These are phyloP conservation scores for Alternaria arbusti DNA, from an alignment of 2,329 filamentous ascomycete genomes.

Conservation along the genomic window DNA sequence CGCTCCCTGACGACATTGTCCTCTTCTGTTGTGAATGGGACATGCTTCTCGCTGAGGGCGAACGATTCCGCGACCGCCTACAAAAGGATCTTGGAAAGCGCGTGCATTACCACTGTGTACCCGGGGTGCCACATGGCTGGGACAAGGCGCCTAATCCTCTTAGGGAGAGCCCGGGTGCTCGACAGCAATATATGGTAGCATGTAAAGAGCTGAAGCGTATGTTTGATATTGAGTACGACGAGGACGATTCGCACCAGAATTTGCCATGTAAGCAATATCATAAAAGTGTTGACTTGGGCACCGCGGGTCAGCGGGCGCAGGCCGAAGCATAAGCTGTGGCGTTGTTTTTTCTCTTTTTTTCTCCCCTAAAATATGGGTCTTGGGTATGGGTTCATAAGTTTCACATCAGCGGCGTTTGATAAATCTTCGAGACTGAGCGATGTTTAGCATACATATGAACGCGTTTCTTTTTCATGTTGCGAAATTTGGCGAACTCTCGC, in stretches of 20 bases:
- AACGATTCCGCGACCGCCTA: constrained; percentile 67
- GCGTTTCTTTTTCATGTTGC: neutral
- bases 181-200: constrained; percentile 62
- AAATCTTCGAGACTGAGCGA: neutral
- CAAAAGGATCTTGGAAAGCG: constrained; percentile 59
- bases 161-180: constrained; percentile 58
- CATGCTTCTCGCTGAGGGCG: constrained; percentile 68
- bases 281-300: constrained; percentile 13
- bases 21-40: constrained; percentile 71
- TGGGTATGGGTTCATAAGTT: neutral
- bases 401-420: neutral
- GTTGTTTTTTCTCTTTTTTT: neutral
- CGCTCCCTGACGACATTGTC: constrained; percentile 65
- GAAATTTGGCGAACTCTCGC: neutral
- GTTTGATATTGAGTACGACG: constrained; percentile 43
- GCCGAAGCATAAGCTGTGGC: neutral
- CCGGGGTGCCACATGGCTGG: constrained; percentile 68
- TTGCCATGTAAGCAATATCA: constrained; percentile 18
- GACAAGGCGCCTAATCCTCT: constrained; percentile 70
- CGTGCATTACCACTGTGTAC: constrained; percentile 65
- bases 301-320: neutral
- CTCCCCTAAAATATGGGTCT: neutral
- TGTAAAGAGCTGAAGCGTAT: constrained; percentile 59
- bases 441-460: neutral
- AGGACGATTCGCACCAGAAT: constrained; percentile 20